phyloP scores from a whole-genome alignment of 2,329 filamentous ascomycete species.

The Aspergillus eucalypticola region DNA sequence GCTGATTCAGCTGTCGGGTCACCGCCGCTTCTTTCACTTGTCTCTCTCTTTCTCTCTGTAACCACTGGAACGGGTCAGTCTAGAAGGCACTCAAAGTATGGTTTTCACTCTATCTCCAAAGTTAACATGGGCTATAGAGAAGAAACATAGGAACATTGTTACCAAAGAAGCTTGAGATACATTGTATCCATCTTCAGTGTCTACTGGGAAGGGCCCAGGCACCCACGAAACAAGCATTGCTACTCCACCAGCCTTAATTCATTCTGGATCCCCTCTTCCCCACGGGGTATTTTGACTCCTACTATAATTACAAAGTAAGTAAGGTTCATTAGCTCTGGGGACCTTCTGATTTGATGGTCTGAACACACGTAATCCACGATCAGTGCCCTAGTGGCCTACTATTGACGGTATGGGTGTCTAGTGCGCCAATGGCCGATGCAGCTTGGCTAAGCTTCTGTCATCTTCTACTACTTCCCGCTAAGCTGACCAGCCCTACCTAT shows the following conservation, averaged over 20 bases:
- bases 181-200: too few relatives aligned
- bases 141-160: too few relatives aligned
- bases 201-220: background rate
- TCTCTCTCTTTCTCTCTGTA: background rate
- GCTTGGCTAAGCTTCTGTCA: background rate
- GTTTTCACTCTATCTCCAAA: too few relatives aligned
- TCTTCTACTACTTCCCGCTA: background rate
- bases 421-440: background rate
- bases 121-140: too few relatives aligned
- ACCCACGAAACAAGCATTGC: background rate
- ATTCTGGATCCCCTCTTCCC: slow-evolving; percentile 4
- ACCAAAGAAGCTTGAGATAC: too few relatives aligned
- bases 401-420: background rate
- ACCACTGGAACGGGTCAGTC: too few relatives aligned
- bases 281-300: slow-evolving; percentile 1
- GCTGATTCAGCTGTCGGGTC: slow-evolving; percentile 10
- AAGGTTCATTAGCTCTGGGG: background rate
- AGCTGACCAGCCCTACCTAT: background rate
- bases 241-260: slow-evolving; percentile 3
- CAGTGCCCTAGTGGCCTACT: background rate
- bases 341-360: background rate
- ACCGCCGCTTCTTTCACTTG: background rate
- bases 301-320: too few relatives aligned
- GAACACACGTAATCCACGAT: background rate
- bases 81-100: too few relatives aligned